Base-by-base conservation (phyloP, 139 green algal species). In the Haematococcus sp. region DNA sequence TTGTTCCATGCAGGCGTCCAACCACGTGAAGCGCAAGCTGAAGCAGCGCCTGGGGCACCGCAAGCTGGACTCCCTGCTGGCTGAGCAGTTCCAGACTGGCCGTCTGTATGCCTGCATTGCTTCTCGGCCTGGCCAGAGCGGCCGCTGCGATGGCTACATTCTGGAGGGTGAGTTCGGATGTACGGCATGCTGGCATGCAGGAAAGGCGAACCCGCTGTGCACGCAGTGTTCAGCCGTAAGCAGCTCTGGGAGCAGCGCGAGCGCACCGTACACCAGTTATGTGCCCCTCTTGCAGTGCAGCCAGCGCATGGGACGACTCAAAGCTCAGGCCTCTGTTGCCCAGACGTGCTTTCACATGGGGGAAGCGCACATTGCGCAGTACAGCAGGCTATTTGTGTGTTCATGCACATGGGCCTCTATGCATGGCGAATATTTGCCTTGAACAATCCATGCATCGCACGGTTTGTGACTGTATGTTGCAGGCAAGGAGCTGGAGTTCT, bases 81-180 rank as follows among this genome's bases (percentile, higher is more conserved):
- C 95, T 27, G 92, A 98, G 74, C 95, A 99, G 86, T 98, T 99
- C 76, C 68, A 79, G 30, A 89, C 82, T 19, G 95, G 95, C 54
- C 86, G 95, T 35, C 83, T 99, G 77, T 95, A 86, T 34, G 92
- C 92, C 2, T 93, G 87, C 85, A 90, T 97, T 75, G 83, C 81
- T 83, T 94, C 80, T 55, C 84, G 90, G 35, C 90, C 90, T 17
- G 90, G 90, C 19, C 91, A 97, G 86, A 92, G 86, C 82, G 92
- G 92, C 19, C 89, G 91, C 69, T 88, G 77, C 69, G 91, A 96
- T 72, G 92, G 92, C 58, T 96, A 97, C 90, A 87, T 97, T 73
- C 86, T 97, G 40, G 92, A 97, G 81, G 92, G 66, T 72, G 66
- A 44, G 66, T 52, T 22, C 55, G 52, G 4, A 52, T 69, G 19